Percentiles rank a stretch among this genome's conserved stretches.
phyloP scores from a whole-genome alignment of 2,329 filamentous ascomycete genomes.

The Epichloe hybrida region DNA sequence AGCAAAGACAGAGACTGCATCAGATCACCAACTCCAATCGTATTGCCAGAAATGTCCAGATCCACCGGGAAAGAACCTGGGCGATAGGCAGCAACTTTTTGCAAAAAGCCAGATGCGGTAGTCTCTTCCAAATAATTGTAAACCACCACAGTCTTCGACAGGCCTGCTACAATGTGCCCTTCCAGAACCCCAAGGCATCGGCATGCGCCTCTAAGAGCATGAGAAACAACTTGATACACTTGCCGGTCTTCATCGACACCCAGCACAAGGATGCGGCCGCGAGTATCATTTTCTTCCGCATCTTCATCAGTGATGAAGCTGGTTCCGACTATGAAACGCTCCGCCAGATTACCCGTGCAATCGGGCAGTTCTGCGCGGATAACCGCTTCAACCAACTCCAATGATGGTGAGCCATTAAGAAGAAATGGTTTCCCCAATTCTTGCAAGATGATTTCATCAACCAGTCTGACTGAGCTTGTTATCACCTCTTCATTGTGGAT shows the following conservation, averaged over 20 bases:
- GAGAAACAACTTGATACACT: conserved; percentile 57
- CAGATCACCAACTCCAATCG: conserved; percentile 76
- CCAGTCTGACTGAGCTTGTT: conserved; percentile 67
- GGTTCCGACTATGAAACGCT: conserved; percentile 86
- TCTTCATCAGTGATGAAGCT: conserved; percentile 56
- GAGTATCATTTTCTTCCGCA: conserved; percentile 29
- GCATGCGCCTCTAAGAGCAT: conserved; percentile 65
- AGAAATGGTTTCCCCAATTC: conserved; percentile 56
- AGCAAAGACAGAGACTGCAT: conserved; percentile 86
- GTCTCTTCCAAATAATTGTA: conserved; percentile 44
- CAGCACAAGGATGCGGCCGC: conserved; percentile 71
- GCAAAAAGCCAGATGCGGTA: conserved; percentile 41
- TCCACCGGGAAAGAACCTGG: conserved; percentile 77
- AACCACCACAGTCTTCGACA: conserved; percentile 73
- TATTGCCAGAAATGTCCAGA: conserved; percentile 56
- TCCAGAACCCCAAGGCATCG: conserved; percentile 62
- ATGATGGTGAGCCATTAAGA: conserved; percentile 33
- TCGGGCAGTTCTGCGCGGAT: conserved; percentile 60
- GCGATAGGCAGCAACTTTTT: conserved; percentile 62
- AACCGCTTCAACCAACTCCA: conserved; percentile 75
- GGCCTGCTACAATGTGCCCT: conserved; percentile 67
- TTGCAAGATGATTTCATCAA: conserved; percentile 81
- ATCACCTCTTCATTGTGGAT: conserved; percentile 59
- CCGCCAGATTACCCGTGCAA: conserved; percentile 40
- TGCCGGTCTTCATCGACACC: conserved; percentile 65